Percentiles rank a stretch among this genome's conserved stretches.
Evolutionary conservation across 495 filamentous ascomycete species (phyloP).

Genomic region (Penicillium alfredii): DNA sequence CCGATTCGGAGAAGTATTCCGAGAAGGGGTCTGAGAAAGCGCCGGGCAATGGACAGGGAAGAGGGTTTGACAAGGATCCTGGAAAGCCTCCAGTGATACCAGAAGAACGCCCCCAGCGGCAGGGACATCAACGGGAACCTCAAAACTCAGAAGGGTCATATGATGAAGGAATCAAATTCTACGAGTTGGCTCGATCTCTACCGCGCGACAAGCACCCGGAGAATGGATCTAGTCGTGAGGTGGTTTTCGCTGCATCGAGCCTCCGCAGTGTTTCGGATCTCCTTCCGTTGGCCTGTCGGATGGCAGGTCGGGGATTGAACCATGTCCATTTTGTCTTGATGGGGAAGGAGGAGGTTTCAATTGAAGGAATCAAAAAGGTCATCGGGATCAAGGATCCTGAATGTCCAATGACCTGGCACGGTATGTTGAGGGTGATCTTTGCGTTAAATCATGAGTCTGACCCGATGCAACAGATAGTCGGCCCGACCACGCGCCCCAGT

Average conservation of each 20-base stretch:
- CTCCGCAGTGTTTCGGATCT: constrained; percentile 46
- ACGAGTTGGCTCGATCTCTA: constrained; percentile 45
- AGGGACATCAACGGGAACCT: constrained; percentile 15
- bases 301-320: constrained; percentile 40
- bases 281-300: constrained; percentile 50
- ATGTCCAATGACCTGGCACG: constrained; percentile 51
- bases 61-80: too few species aligned
- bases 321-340: constrained; percentile 50
- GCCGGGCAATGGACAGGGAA: too few species aligned
- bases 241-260: constrained; percentile 48
- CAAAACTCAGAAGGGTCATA: constrained; percentile 30
- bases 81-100: constrained; percentile 6
- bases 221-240: constrained; percentile 29
- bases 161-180: constrained; percentile 52
- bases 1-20: too few species aligned
- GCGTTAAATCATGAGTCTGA: constrained; percentile 8
- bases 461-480: constrained; percentile 37
- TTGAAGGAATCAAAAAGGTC: constrained; percentile 44
- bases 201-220: constrained; percentile 30
- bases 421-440: constrained; percentile 21
- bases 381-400: constrained; percentile 41
- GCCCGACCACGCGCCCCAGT: constrained; percentile 42
- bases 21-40: too few species aligned
- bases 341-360: constrained; percentile 48
- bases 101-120: constrained; percentile 10